phyloP scores from a whole-genome alignment of 768 basidiomycete species.

The Rhodotorula paludigena region DNA sequence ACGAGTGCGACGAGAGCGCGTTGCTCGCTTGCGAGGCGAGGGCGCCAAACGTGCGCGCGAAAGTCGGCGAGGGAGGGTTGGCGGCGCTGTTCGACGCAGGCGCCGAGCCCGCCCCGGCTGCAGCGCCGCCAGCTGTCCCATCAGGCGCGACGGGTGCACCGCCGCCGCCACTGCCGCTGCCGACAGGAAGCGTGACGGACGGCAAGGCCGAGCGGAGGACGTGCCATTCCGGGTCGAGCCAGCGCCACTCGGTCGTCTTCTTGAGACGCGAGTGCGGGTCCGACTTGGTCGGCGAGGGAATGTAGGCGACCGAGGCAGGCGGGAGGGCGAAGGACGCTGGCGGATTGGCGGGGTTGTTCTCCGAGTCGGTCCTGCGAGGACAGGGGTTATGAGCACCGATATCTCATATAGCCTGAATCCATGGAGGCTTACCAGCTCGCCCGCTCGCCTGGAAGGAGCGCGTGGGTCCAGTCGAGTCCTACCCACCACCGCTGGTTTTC shows the following conservation, averaged over 20 bases:
- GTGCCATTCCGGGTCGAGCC: constrained; percentile 52
- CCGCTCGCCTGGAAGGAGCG: constrained; percentile 51
- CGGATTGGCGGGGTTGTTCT: constrained; percentile 49
- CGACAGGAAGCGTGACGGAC: constrained; percentile 8
- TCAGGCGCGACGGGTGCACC: background rate
- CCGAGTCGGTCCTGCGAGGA: constrained; percentile 48
- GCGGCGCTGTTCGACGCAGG: background rate
- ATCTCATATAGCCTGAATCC: background rate
- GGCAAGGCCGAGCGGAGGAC: constrained; percentile 42
- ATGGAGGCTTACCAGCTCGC: constrained; percentile 47
- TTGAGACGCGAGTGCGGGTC: constrained; percentile 44
- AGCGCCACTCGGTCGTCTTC: constrained; percentile 49
- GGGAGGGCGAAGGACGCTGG: constrained; percentile 50
- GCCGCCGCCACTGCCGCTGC: background rate
- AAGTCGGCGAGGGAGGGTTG: background rate
- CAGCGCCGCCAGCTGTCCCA: background rate
- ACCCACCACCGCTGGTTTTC: constrained; percentile 51
- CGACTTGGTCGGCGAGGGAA: constrained; percentile 44
- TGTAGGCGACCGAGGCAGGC: constrained; percentile 44
- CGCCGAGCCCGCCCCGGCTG: too few relatives aligned
- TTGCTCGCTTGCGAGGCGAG: background rate
- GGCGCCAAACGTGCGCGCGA: constrained; percentile 2
- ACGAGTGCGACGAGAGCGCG: constrained; percentile 11
- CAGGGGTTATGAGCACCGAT: background rate
- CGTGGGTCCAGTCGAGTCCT: constrained; percentile 52